Evolutionary conservation across 73 alveolate genomes (phyloP).

Genomic region (Paramecium pentaurelia): DNA sequence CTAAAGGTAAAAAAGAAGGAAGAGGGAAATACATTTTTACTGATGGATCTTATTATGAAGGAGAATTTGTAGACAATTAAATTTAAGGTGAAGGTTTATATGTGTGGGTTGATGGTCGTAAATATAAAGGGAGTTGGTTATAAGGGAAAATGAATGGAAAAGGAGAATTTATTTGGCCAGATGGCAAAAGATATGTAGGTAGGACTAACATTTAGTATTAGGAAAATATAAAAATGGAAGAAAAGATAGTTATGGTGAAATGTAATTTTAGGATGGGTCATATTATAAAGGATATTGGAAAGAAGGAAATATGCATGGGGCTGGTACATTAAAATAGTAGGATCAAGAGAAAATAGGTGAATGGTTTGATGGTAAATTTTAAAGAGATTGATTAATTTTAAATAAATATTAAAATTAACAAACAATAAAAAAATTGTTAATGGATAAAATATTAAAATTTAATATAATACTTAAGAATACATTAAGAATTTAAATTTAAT

Average conservation of each 20-base stretch:
- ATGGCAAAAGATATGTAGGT: slow-evolving; percentile 61
- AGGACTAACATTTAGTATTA: background rate
- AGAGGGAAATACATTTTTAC: slow-evolving; percentile 20
- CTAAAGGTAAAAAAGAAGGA: slow-evolving; percentile 33
- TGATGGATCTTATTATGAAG: slow-evolving; percentile 58
- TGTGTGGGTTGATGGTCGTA: slow-evolving; percentile 71
- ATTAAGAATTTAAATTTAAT: too few species aligned
- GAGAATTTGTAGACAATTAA: slow-evolving; percentile 63
- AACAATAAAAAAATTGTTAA: background rate
- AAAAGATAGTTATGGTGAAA: slow-evolving; percentile 66
- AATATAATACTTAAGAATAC: background rate
- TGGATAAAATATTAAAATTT: background rate
- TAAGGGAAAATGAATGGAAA: slow-evolving; percentile 76
- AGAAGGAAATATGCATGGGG: slow-evolving; percentile 79
- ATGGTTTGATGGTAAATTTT: slow-evolving; percentile 61
- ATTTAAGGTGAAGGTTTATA: slow-evolving; percentile 75
- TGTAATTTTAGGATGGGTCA: slow-evolving; percentile 64
- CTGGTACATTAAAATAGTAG: slow-evolving; percentile 61
- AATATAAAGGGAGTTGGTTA: slow-evolving; percentile 69
- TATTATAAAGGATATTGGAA: slow-evolving; percentile 74
- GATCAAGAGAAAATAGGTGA: slow-evolving; percentile 58
- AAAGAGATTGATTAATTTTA: background rate
- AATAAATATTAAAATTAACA: background rate
- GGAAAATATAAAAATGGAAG: slow-evolving; percentile 71
- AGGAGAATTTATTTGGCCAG: slow-evolving; percentile 74